Evolutionary conservation across 1,284 basidiomycete genomes (phyloP), one percentile per base, ranked within the genome.

Genomic region (Leccinum solheimii): DNA sequence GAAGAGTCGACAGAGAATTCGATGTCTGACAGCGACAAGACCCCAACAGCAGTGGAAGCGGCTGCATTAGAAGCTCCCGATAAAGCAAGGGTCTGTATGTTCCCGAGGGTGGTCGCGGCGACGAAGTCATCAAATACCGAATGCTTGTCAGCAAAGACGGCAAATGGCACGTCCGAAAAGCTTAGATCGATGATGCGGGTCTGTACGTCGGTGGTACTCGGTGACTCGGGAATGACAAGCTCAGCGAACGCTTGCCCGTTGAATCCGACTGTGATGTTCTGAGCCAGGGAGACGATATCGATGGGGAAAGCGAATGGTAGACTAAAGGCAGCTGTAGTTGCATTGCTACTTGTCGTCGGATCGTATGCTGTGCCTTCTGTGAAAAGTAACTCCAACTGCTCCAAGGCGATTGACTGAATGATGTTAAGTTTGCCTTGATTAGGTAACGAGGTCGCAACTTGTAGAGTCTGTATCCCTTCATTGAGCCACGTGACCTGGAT

Each of bases 231-330:
- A 50, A 93, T 80, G 54, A 79, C 77, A 60, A 93, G 78, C 59
- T 85, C 77, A 7, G 88, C 90, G 63, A 91, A 86, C 21, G 83
- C 77, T 58, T 79, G 76, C 8, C 83, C 84, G 21, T 84, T 71
- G 65, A 81, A 83, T 27, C 80, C 81, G 50, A 87, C 78, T 0
- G 81, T 84, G 64, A 91, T 84, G 50, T 84, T 86, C 74, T 88
- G 86, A 60, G 84, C 80, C 56, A 90, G 73, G 4, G 84, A 79
- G 19, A 79, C 79, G 64, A 92, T 87, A 68, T 91, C 84, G 57
- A 92, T 65, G 0, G 90, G 88, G 77, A 92, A 91, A 32, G 71
- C 80, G 70, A 92, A 92, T 2, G 90, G 90, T 10, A 92, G 75
- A 52, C 80, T 82, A 77, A 92, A 91, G 3, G 83, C 76, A 0